Base-by-base conservation (phyloP, 371 early-diverging fungal species). In the Apophysomyces trapeziformis region DNA sequence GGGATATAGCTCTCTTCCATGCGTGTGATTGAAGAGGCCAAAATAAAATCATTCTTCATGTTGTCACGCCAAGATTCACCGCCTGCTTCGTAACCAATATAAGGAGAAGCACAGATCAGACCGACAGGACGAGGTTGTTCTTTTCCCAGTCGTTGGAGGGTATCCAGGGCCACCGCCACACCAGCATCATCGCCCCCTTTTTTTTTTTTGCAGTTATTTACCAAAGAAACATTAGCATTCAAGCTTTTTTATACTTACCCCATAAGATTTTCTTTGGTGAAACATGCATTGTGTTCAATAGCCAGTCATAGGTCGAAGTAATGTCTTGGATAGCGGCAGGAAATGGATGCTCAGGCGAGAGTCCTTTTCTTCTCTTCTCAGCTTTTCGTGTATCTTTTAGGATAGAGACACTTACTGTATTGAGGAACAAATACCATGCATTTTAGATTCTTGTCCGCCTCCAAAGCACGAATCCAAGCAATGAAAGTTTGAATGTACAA, bases 61-160 rank as follows among this genome's bases (percentile, higher is more conserved):
- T 82, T 79, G 0, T 72, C 65, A 26, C 71, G 68, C 77, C 79
- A 76, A 14, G 78, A 76, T 9, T 74, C 73, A 36, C 78, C 78
- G 13, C 76, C 78, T 41, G 76, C 76, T 62, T 82, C 83, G 12
- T 74, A 35, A 12, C 83, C 83, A 0, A 72, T 79, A 44, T 82
- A 82, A 8, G 83, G 83, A 0, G 79, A 82, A 9, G 72, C 74
- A 63, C 72, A 72, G 37, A 82, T 70, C 57, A 78, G 54, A 14
- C 68, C 76, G 21, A 63, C 72, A 38, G 77, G 77, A 11, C 63
- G 66, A n/a, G 63, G 59, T 13, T 58, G 37, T 59, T 54, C 38
- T 38, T 45, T 9, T 47, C 2, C 32, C 32, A 26, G 32, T 26
- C 39, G n/a, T 68, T 67, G 38, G 18, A 80, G 67, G 26, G 78